Evolutionary conservation across 208 protist genomes (phyloP).

Genomic region (Trypanosoma avium): DNA sequence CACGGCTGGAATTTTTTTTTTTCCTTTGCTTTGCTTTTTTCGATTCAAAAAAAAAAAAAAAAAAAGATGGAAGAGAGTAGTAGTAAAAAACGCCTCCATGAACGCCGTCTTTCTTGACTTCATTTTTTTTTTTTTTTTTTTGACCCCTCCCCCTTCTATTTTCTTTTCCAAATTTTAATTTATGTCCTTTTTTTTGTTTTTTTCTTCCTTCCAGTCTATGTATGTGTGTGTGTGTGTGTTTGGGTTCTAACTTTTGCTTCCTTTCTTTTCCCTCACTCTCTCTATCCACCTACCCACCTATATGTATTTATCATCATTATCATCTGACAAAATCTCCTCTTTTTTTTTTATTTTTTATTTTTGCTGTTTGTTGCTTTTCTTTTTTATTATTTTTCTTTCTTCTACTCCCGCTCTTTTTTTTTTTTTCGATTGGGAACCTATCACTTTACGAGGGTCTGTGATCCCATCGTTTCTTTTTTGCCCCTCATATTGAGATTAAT

Average conservation of each 20-base stretch:
- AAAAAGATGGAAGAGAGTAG: neutral
- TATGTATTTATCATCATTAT: neutral
- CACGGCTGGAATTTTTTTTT: too few species aligned
- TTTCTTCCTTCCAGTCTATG: too few species aligned
- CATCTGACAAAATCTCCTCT: neutral
- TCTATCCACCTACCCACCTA: neutral
- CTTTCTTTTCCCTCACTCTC: conserved; percentile 1
- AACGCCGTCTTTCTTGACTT: conserved; percentile 1
- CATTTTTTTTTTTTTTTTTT: conserved; percentile 4
- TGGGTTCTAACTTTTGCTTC: conserved; percentile 15
- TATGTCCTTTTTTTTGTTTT: too few species aligned
- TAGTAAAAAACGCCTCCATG: neutral
- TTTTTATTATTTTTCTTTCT: conserved; percentile 12
- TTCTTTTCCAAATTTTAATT: too few species aligned
- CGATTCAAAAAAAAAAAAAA: too few species aligned
- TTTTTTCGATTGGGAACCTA: too few species aligned
- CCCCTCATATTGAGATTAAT: too few species aligned
- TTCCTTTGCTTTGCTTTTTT: too few species aligned
- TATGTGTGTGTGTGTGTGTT: too few species aligned
- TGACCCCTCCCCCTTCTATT: conserved; percentile 6
- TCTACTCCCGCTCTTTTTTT: neutral
- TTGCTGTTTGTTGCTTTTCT: conserved; percentile 15
- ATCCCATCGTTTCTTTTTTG: too few species aligned
- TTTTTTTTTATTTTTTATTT: conserved; percentile 12
- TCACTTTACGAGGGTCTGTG: too few species aligned